Conservation (phyloP, 2,329 filamentous ascomycete species). For the Tolypocladium nubicola region DNA sequence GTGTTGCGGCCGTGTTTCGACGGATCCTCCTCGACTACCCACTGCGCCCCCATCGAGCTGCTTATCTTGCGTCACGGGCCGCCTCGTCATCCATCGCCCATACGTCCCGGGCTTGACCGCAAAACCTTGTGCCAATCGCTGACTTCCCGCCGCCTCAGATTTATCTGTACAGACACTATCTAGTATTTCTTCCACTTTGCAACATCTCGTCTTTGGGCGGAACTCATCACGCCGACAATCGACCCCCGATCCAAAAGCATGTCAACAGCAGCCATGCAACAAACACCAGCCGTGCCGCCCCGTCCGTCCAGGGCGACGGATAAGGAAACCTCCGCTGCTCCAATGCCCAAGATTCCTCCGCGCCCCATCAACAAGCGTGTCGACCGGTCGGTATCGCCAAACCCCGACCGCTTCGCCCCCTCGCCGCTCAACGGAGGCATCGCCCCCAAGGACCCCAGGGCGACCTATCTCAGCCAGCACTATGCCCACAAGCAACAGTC, state of each 20-base stretch:
- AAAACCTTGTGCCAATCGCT: neutral
- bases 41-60: neutral
- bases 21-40: neutral
- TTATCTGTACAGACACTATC: neutral
- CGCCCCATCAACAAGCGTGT: conserved; percentile 61
- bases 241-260: conserved; percentile 19
- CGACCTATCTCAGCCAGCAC: conserved; percentile 22
- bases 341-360: conserved; percentile 63
- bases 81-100: neutral
- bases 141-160: neutral
- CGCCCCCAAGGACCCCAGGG: conserved; percentile 32
- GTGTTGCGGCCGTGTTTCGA: neutral
- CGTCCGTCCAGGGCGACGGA: conserved; percentile 43
- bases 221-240: neutral
- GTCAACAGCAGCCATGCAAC: conserved; percentile 39
- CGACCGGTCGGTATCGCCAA: conserved; percentile 68
- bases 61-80: conserved; percentile 4
- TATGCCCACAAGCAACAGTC: conserved; percentile 20
- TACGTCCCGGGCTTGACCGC: neutral
- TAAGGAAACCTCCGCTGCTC: conserved; percentile 23
- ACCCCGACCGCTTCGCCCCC: conserved; percentile 67
- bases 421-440: conserved; percentile 76
- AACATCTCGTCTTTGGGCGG: neutral
- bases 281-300: conserved; percentile 44
- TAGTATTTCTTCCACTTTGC: neutral